Evolutionary conservation across 2,329 filamentous ascomycete genomes (phyloP), one percentile per base, ranked within the genome.

Genomic region (Coniochaeta prunicola): DNA sequence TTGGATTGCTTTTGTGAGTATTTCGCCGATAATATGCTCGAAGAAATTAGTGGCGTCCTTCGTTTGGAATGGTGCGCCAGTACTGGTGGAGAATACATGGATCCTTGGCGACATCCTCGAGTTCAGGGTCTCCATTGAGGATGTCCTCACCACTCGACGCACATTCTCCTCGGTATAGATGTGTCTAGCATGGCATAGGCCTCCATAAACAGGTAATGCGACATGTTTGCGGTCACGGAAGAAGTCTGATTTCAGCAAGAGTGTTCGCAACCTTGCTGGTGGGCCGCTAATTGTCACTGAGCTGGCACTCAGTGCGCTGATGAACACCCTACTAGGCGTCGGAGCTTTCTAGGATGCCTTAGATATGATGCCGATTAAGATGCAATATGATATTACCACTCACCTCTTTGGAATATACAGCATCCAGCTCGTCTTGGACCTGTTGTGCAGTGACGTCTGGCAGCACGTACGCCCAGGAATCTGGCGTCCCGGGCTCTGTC

Each of bases 381-480:
- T n/a, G n/a, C n/a, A n/a, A n/a, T n/a, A n/a, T n/a, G n/a, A n/a
- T n/a, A n/a, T n/a, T n/a, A n/a, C 15, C 9, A 53, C 48, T 57
- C 19, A 61, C 60, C 55, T 70, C 64, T 6, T 57, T 60, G 8
- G 62, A 54, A 19, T 74, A 69, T 1, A 71, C 62, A 1, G 58
- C 33, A 57, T 78, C 72, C 1, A 79, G 68, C 61, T 78, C 73
- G 8, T 66, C 58, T 50, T 76, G 75, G 1, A 69, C 73, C 3
- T 67, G 67, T 0, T 63, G 66, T 1, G 64, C 57, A 0, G 63
- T 50, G 0, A 76, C 66, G 42, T 71, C 69, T 3, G 69, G 67
- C 1, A 79, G 60, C 0, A 78, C 74, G 54, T 74, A 76, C 0
- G 77, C 76, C 76, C 76, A 79, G 24, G 65, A 70, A 26, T 75